A percentile compares a stretch with the other conserved stretches of the same genome.
Conservation (phyloP, 805 yeast genomes). For the Lachancea fermentati region DNA sequence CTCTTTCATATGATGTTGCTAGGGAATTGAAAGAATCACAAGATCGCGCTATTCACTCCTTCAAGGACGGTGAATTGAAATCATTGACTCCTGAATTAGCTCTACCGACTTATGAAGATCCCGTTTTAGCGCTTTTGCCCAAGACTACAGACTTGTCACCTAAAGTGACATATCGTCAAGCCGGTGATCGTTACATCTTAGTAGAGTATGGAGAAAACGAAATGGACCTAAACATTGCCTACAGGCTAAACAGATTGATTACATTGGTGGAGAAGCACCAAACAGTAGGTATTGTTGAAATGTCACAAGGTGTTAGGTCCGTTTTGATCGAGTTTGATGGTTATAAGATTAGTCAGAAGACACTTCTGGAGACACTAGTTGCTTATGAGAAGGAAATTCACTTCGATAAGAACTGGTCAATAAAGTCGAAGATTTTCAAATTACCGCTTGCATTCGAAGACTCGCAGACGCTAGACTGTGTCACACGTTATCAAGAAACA, state of each 20-base stretch:
- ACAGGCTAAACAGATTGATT: slow-evolving; percentile 78
- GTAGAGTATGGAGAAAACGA: slow-evolving; percentile 89
- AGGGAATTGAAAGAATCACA: slow-evolving; percentile 54
- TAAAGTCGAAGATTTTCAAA: slow-evolving; percentile 73
- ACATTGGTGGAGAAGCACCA: slow-evolving; percentile 60
- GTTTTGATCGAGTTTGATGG: slow-evolving; percentile 84
- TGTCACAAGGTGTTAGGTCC: slow-evolving; percentile 97
- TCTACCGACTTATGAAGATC: slow-evolving; percentile 51
- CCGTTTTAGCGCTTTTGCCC: slow-evolving; percentile 54
- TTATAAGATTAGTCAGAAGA: slow-evolving; percentile 50
- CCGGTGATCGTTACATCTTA: slow-evolving; percentile 90
- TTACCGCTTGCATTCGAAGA: slow-evolving; percentile 98
- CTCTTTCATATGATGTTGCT: slow-evolving; percentile 67
- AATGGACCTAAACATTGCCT: slow-evolving; percentile 78
- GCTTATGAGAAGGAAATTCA: slow-evolving; percentile 73
- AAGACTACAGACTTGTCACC: slow-evolving; percentile 51
- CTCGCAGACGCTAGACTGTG: slow-evolving; percentile 80
- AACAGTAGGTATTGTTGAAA: slow-evolving; percentile 80
- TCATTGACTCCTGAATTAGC: slow-evolving; percentile 29
- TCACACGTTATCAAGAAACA: slow-evolving; percentile 86
- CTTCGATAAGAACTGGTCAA: slow-evolving; percentile 76
- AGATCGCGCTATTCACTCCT: slow-evolving; percentile 44
- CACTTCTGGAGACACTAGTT: slow-evolving; percentile 55
- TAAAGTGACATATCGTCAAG: slow-evolving; percentile 82
- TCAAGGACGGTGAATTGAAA: slow-evolving; percentile 14